These are phyloP conservation scores for Spinellus fusiger DNA, from an alignment of 192 early-diverging fungal genomes.

Conservation along the genomic window DNA sequence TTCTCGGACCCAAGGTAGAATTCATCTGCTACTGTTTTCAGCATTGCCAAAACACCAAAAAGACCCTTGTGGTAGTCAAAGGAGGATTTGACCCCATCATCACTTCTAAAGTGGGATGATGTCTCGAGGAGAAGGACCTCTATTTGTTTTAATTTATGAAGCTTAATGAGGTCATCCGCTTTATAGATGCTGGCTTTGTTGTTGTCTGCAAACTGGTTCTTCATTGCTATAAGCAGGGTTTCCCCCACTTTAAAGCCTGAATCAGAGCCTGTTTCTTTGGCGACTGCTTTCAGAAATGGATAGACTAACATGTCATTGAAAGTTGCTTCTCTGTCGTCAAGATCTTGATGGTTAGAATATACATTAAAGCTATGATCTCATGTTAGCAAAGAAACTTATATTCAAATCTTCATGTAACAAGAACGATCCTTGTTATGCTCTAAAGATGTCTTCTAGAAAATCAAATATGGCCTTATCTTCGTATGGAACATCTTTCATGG, in stretches of 20 bases:
- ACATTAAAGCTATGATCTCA: neutral
- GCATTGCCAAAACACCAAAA: neutral
- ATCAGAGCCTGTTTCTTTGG: neutral
- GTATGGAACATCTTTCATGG: neutral
- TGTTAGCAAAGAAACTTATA: neutral
- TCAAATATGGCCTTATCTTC: neutral
- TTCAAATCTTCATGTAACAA: neutral
- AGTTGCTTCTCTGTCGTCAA: neutral
- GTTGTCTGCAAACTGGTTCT: neutral
- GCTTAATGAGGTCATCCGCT: neutral
- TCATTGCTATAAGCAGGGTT: neutral
- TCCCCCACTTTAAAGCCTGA: neutral
- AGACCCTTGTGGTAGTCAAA: conserved; percentile 3
- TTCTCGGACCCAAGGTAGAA: neutral
- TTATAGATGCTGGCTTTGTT: neutral
- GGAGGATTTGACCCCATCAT: neutral
- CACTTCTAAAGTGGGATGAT: neutral
- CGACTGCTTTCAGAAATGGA: neutral
- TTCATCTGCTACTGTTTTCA: neutral
- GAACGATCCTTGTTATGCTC: neutral
- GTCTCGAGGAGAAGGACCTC: neutral
- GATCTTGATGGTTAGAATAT: neutral
- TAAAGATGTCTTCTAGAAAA: neutral
- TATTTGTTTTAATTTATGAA: neutral
- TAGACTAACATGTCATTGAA: neutral